Evolutionary conservation across 73 alveolate genomes (phyloP).

Genomic region (Uronychia setigera): DNA sequence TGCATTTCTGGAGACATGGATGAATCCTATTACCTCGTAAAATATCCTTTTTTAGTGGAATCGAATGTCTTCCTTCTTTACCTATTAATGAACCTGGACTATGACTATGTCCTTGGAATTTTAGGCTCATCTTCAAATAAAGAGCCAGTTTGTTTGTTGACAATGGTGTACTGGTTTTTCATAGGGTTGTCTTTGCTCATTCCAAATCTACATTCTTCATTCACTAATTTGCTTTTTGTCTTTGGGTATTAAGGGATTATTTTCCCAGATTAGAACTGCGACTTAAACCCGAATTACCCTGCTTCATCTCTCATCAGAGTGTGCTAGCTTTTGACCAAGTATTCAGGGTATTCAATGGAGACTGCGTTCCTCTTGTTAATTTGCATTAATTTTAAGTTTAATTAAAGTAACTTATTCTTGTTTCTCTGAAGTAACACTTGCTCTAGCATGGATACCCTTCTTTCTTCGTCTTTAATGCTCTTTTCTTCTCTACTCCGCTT

Average conservation of each 20-base stretch:
- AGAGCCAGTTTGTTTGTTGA: too few species aligned
- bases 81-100: too few species aligned
- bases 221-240: background rate
- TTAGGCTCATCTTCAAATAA: too few species aligned
- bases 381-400: background rate
- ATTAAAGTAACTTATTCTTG: too few species aligned
- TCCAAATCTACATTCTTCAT: background rate
- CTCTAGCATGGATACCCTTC: too few species aligned
- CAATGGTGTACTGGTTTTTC: background rate
- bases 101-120: too few species aligned
- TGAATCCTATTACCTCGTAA: background rate
- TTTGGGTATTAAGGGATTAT: background rate
- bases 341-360: background rate
- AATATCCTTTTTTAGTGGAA: background rate
- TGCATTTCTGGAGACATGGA: conserved; percentile 1
- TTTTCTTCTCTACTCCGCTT: background rate
- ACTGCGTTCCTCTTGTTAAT: background rate
- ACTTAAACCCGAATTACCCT: background rate
- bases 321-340: background rate
- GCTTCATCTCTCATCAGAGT: background rate
- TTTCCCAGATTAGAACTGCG: background rate
- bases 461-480: too few species aligned
- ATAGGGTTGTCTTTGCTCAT: background rate
- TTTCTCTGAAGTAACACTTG: background rate
- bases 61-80: too few species aligned